These are phyloP conservation scores for Penicillium daleae DNA, from an alignment of 495 filamentous ascomycete genomes.

Conservation along the genomic window DNA sequence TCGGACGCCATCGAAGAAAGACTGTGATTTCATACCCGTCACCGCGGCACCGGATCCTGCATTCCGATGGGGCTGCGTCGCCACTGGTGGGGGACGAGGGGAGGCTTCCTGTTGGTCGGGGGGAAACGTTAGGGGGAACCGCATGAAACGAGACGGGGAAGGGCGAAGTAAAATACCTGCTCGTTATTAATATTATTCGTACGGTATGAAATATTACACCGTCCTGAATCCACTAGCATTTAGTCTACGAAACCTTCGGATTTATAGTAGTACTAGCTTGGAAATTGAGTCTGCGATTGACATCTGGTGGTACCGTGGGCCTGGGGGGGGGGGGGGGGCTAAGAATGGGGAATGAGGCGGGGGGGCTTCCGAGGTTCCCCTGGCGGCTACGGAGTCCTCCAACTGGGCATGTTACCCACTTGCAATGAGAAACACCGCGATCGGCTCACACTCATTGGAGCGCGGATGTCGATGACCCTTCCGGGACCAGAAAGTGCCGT, in stretches of 20 bases:
- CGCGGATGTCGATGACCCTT: slow-evolving; percentile 16
- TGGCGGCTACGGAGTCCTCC: slow-evolving; percentile 14
- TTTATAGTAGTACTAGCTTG: slow-evolving; percentile 3
- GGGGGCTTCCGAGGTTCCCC: slow-evolving; percentile 18
- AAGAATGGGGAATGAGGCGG: background rate
- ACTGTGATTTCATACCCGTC: slow-evolving; percentile 37
- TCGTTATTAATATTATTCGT: background rate
- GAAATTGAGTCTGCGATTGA: slow-evolving; percentile 14
- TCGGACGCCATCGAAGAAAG: background rate
- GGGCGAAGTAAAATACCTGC: background rate
- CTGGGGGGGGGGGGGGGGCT: too few relatives aligned
- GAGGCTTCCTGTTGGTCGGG: slow-evolving; percentile 31
- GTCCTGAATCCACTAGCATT: too few relatives aligned
- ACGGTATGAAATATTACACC: background rate
- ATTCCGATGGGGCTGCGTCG: slow-evolving; percentile 39
- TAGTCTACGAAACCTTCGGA: too few relatives aligned
- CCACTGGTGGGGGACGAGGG: slow-evolving; percentile 23
- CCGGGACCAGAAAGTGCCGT: background rate
- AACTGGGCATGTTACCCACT: slow-evolving; percentile 4
- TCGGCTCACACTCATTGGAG: slow-evolving; percentile 12
- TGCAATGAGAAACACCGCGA: background rate
- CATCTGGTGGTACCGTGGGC: slow-evolving; percentile 16
- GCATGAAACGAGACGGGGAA: slow-evolving; percentile 24
- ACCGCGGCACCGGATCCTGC: slow-evolving; percentile 45
- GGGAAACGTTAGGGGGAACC: slow-evolving; percentile 15